Conservation (phyloP, 2,329 filamentous ascomycete genomes). For the Calonectria pteridis region DNA sequence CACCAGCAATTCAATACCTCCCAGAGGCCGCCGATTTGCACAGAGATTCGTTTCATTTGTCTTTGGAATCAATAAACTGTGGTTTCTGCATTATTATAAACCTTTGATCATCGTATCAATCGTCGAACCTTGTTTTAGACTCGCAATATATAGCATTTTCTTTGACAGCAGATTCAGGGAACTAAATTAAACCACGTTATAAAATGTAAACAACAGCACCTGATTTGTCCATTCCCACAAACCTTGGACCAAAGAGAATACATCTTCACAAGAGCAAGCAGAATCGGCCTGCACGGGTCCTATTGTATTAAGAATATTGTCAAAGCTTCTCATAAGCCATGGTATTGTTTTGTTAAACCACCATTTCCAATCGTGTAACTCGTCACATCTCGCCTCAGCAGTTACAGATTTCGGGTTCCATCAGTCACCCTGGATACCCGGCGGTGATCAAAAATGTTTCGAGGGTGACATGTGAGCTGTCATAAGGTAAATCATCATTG, state of each 20-base stretch:
- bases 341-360: not conserved
- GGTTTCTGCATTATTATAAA: too few species aligned
- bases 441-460: not conserved
- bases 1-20: too few species aligned
- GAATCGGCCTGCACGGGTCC: too few species aligned
- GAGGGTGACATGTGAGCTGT: not conserved
- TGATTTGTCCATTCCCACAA: not conserved
- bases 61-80: too few species aligned
- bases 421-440: not conserved
- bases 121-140: too few species aligned
- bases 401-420: not conserved
- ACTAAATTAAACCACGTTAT: not conserved
- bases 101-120: too few species aligned
- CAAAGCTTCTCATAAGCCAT: not conserved
- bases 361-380: not conserved
- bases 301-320: not conserved
- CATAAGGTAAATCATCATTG: not conserved
- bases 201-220: not conserved
- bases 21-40: too few species aligned
- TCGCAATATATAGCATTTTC: not conserved
- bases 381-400: not conserved
- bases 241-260: not conserved
- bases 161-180: not conserved
- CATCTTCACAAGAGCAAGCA: too few species aligned
- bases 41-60: too few species aligned